Evolutionary conservation across 768 basidiomycete genomes (phyloP).

Genomic region (Boletus edulis): DNA sequence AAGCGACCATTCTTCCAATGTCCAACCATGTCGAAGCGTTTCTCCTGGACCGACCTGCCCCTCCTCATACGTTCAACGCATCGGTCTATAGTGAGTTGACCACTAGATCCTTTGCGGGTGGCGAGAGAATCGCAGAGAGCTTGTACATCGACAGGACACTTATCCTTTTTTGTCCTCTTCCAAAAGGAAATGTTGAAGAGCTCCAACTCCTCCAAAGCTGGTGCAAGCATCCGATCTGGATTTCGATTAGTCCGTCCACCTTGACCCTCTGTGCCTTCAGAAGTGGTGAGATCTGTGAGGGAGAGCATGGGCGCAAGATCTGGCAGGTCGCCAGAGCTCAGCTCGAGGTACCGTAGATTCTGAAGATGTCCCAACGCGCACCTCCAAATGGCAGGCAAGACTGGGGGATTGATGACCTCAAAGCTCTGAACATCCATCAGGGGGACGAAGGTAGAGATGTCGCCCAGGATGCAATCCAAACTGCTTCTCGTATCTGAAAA

Average conservation of each 20-base stretch:
- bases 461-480: neutral
- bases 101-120: neutral
- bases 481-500: too few relatives aligned
- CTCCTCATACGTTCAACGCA: neutral
- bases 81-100: neutral
- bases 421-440: neutral
- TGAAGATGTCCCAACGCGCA: too few relatives aligned
- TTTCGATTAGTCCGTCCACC: too few relatives aligned
- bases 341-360: neutral
- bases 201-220: neutral
- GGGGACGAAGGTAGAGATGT: neutral
- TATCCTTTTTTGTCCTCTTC: too few relatives aligned
- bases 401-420: neutral
- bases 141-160: too few relatives aligned
- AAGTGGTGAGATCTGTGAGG: too few relatives aligned
- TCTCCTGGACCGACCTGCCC: neutral
- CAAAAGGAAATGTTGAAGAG: too few relatives aligned
- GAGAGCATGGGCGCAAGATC: neutral
- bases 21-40: too few relatives aligned
- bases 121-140: neutral
- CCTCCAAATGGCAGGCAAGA: too few relatives aligned
- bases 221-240: neutral
- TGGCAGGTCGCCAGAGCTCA: neutral
- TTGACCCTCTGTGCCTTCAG: too few relatives aligned
- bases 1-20: neutral